These are phyloP conservation scores for Bacterosira constricta DNA, from an alignment of 108 stramenopile species.

Conservation along the genomic window DNA sequence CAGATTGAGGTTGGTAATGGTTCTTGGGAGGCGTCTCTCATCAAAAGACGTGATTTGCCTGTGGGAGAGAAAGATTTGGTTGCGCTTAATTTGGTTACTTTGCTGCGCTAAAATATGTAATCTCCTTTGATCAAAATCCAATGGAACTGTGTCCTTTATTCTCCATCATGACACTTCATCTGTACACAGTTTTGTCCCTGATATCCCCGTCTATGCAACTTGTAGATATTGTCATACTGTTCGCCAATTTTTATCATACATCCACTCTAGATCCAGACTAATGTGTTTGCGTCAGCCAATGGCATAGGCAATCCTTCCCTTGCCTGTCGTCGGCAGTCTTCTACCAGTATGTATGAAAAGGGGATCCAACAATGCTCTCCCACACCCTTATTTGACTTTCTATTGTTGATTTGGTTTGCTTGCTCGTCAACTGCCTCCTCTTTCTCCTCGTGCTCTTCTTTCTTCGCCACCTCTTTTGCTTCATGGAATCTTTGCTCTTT, in stretches of 20 bases:
- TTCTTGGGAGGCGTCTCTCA: conserved; percentile 83
- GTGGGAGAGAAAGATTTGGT: conserved; percentile 31
- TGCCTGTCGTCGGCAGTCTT: conserved; percentile 2
- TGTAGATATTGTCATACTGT: conserved; percentile 2
- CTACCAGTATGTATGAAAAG: conserved; percentile 25
- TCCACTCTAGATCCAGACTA: conserved; percentile 7
- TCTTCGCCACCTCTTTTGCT: neutral
- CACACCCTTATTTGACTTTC: neutral
- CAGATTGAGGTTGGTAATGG: conserved; percentile 81
- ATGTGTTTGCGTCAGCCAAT: conserved; percentile 19
- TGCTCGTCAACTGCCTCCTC: neutral
- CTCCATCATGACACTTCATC: neutral
- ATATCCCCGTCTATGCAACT: neutral
- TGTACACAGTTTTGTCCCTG: neutral
- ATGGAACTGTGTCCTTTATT: too few relatives aligned
- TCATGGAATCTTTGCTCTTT: neutral
- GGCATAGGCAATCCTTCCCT: neutral
- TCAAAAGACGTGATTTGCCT: conserved; percentile 46
- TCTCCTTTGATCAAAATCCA: neutral
- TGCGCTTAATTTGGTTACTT: conserved; percentile 22
- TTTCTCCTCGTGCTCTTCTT: neutral
- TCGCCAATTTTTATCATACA: too few relatives aligned
- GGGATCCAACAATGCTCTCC: conserved; percentile 23
- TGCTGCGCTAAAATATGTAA: conserved; percentile 14
- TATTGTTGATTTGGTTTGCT: neutral